phyloP scores from a whole-genome alignment of 345 rosid species.

The Eucalyptus leucophloia region DNA sequence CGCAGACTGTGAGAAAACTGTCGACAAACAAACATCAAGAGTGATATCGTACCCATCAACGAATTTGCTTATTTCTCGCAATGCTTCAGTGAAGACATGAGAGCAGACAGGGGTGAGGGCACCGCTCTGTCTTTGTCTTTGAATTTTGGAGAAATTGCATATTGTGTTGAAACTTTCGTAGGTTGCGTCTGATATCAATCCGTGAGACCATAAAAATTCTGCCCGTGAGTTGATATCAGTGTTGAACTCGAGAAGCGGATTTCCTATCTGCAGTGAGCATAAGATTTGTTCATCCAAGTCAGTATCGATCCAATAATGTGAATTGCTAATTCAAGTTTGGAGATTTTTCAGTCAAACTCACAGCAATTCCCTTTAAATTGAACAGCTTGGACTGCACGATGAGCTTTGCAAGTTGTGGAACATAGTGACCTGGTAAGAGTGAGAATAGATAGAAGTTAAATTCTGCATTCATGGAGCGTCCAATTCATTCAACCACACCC shows the following conservation, averaged over 20 bases:
- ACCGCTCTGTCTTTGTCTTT: neutral
- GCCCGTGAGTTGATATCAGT: slow-evolving; percentile 22
- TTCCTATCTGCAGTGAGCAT: slow-evolving; percentile 23
- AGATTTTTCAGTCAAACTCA: slow-evolving; percentile 1
- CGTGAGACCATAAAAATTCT: slow-evolving; percentile 40
- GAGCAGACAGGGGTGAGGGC: slow-evolving; percentile 2
- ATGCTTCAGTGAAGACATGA: neutral
- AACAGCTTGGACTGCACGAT: slow-evolving; percentile 11
- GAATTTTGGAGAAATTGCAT: slow-evolving; percentile 23
- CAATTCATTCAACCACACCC: neutral
- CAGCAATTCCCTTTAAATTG: slow-evolving; percentile 36
- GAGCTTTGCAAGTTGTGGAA: slow-evolving; percentile 39
- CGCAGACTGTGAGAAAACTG: slow-evolving; percentile 11
- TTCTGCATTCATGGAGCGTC: neutral
- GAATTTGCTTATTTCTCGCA: slow-evolving; percentile 1
- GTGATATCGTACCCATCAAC: slow-evolving; percentile 25
- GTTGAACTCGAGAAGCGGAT: slow-evolving; percentile 30
- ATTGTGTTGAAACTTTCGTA: slow-evolving; percentile 2
- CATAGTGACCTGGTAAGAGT: slow-evolving; percentile 33
- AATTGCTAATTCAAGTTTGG: neutral
- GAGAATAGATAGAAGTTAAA: neutral
- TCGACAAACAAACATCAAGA: slow-evolving; percentile 27
- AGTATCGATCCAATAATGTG: neutral
- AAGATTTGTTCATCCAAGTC: neutral
- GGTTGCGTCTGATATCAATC: slow-evolving; percentile 35